These are phyloP conservation scores for Aspergillus thermomutatus DNA, from an alignment of 2,329 filamentous ascomycete genomes.

Conservation along the genomic window DNA sequence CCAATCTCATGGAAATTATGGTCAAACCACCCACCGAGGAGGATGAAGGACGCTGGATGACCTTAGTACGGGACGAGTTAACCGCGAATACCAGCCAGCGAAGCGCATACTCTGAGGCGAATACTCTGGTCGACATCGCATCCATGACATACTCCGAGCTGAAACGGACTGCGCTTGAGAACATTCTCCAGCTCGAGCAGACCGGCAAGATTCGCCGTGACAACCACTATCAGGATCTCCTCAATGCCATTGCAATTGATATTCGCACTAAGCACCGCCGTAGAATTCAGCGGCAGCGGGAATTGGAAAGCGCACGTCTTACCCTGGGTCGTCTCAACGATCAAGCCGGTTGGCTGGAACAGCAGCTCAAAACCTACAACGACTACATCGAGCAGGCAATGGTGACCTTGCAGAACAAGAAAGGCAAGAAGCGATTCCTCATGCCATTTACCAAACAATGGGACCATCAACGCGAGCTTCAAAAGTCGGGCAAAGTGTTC, in stretches of 20 bases:
- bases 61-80: conserved; percentile 79
- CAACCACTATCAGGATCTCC: conserved; percentile 95
- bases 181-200: conserved; percentile 84
- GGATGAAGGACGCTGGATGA: conserved; percentile 85
- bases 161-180: conserved; percentile 89
- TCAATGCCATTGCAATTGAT: conserved; percentile 94
- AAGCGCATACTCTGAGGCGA: conserved; percentile 84
- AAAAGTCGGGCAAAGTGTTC: conserved; percentile 85
- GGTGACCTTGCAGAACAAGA: conserved; percentile 94
- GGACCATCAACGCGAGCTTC: conserved; percentile 95
- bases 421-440: conserved; percentile 89
- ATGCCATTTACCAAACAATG: conserved; percentile 98
- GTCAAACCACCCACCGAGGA: conserved; percentile 83
- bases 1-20: conserved; percentile 91
- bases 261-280: conserved; percentile 96
- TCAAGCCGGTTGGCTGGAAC: conserved; percentile 85
- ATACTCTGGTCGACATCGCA: conserved; percentile 81
- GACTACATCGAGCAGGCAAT: conserved; percentile 99
- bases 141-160: conserved; percentile 86
- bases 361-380: conserved; percentile 95
- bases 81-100: conserved; percentile 63
- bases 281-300: conserved; percentile 83
- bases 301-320: conserved; percentile 64
- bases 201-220: conserved; percentile 78
- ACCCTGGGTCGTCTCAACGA: conserved; percentile 48